Evolutionary conservation across 768 basidiomycete species (phyloP).

Genomic region (Xerocomellus chrysenteron): DNA sequence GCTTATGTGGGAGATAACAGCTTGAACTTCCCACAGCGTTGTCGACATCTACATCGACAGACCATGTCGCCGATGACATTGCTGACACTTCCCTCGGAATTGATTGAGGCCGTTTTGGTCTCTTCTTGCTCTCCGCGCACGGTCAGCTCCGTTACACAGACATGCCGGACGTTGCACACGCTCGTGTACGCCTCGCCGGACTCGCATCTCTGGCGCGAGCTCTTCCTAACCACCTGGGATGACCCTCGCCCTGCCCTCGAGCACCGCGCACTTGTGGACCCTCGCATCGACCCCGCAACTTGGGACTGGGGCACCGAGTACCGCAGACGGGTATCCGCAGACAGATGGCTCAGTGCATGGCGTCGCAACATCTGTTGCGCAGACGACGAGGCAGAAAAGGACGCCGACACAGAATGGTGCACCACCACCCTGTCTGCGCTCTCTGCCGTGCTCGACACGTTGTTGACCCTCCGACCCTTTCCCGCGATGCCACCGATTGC

Average conservation of each 20-base stretch:
- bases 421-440: constrained; percentile 18
- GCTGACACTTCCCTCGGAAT: constrained; percentile 37
- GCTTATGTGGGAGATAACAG: neutral
- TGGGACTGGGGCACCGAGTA: constrained; percentile 29
- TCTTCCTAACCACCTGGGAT: constrained; percentile 50
- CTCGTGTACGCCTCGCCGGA: constrained; percentile 37
- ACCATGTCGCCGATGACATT: neutral
- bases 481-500: constrained; percentile 24
- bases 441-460: constrained; percentile 33
- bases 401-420: neutral
- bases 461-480: constrained; percentile 35
- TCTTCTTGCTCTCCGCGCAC: constrained; percentile 28
- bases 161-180: constrained; percentile 34
- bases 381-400: neutral
- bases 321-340: constrained; percentile 21
- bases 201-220: constrained; percentile 46
- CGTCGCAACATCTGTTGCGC: constrained; percentile 15
- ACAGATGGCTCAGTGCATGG: constrained; percentile 25
- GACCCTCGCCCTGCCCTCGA: constrained; percentile 42
- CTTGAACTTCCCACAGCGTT: constrained; percentile 1
- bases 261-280: constrained; percentile 26
- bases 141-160: constrained; percentile 37
- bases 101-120: constrained; percentile 40
- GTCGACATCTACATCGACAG: neutral
- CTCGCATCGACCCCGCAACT: constrained; percentile 14